Evolutionary conservation across 1,284 basidiomycete genomes (phyloP).

Genomic region (Phlebopus sp.): DNA sequence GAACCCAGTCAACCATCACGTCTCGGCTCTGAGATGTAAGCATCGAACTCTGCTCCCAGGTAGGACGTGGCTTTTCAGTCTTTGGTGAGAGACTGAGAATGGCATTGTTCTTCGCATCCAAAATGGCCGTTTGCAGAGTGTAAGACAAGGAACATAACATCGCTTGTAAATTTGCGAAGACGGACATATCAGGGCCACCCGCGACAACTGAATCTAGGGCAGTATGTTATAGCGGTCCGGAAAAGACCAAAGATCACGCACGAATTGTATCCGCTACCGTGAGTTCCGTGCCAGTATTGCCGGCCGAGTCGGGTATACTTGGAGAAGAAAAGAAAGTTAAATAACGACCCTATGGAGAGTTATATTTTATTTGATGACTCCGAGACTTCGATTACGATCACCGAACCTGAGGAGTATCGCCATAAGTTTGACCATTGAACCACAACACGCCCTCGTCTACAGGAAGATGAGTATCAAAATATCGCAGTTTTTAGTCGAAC

Average conservation of each 20-base stretch:
- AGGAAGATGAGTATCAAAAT: not conserved
- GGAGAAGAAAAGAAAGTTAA: not conserved
- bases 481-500: no score
- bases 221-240: no score
- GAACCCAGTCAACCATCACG: not conserved
- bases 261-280: not conserved
- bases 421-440: not conserved
- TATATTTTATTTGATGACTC: not conserved
- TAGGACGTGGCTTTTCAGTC: not conserved
- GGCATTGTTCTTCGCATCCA: not conserved
- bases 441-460: not conserved
- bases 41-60: not conserved
- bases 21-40: not conserved
- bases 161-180: not conserved
- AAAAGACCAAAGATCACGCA: not conserved
- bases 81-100: not conserved
- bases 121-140: not conserved
- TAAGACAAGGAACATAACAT: not conserved
- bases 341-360: not conserved
- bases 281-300: not conserved
- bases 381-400: not conserved
- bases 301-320: not conserved
- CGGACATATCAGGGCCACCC: not conserved
- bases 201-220: not conserved
- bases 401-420: no score